Evolutionary conservation across 306 rosid species (phyloP).

Genomic region (Vigna angularis): DNA sequence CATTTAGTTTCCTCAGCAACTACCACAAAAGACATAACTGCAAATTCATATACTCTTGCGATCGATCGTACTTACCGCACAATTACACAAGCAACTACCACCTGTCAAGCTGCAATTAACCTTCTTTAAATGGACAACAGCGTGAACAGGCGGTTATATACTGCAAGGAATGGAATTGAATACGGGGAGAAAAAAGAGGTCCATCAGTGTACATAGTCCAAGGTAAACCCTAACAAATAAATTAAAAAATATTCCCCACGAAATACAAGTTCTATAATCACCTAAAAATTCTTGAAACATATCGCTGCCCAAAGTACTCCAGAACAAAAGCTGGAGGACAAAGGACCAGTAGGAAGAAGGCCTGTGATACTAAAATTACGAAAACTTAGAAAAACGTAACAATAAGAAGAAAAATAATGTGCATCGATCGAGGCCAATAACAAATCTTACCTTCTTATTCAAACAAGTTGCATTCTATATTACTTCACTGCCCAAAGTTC

Average conservation of each 20-base stretch:
- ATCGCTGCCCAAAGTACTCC: constrained; percentile 91
- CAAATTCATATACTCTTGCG: neutral
- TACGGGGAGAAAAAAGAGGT: neutral
- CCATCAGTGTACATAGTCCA: neutral
- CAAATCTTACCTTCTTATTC: constrained; percentile 72
- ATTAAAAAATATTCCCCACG: neutral
- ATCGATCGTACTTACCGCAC: constrained; percentile 56
- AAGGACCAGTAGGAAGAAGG: constrained; percentile 72
- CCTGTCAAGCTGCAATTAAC: constrained; percentile 61
- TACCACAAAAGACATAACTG: neutral
- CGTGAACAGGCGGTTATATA: constrained; percentile 70
- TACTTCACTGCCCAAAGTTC: constrained; percentile 85
- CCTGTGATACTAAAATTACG: constrained; percentile 64
- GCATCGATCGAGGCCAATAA: constrained; percentile 30
- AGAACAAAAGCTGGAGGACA: constrained; percentile 78
- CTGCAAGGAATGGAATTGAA: constrained; percentile 46
- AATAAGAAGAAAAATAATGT: constrained; percentile 31
- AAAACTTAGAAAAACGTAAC: constrained; percentile 51
- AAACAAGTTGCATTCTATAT: constrained; percentile 65
- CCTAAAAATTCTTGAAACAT: constrained; percentile 72
- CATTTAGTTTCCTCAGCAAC: constrained; percentile 23
- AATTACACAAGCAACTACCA: constrained; percentile 61
- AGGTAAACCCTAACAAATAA: neutral
- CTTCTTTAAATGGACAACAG: constrained; percentile 64
- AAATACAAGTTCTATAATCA: constrained; percentile 43